Evolutionary conservation across 1,284 basidiomycete genomes (phyloP), one percentile per base, ranked within the genome.

Genomic region (Leucoagaricus sp.): DNA sequence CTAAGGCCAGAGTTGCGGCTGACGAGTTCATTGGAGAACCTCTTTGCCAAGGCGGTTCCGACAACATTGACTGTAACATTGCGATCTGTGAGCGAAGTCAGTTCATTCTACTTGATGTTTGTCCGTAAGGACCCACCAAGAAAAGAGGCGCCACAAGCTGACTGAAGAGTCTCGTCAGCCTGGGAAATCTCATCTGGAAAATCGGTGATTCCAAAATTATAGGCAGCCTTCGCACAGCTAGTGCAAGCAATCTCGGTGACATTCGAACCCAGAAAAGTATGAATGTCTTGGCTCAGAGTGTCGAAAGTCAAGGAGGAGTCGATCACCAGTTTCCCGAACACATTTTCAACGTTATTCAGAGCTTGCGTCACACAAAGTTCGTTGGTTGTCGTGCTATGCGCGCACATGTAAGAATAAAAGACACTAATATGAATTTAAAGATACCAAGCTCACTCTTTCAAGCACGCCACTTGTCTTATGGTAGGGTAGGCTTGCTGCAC

Each of bases 371-470:
- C 69, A 64, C 86, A 88, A 33, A 69, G 49, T 38, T 62, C 40
- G 36, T 45, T 50, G 42, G 45, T 59, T 64, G 44, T 65, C 62
- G 13, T 56, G 15, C 54, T 56, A 21, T 12, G 9, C n/a, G n/a
- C n/a, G n/a, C n/a, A n/a, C n/a, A n/a, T n/a, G n/a, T n/a, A n/a
- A n/a, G n/a, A n/a, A n/a, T n/a, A n/a, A n/a, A n/a, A n/a, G n/a
- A n/a, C n/a, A n/a, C n/a, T n/a, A n/a, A n/a, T n/a, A 25, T 23
- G 45, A 17, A 33, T 6, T 23, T 21, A 41, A 3, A 45, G 26
- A 31, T 12, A 3, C 13, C n/a, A 25, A 34, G 75, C 83, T 64
- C 60, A 87, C 84, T 85, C 81, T 60, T 80, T 73, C 63, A 87
- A 69, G 65, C 85, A 86, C 8, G 68, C 71, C 17, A 81, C 63